phyloP scores from a whole-genome alignment of 805 yeast genomes.

The Spathaspora arborariae region DNA sequence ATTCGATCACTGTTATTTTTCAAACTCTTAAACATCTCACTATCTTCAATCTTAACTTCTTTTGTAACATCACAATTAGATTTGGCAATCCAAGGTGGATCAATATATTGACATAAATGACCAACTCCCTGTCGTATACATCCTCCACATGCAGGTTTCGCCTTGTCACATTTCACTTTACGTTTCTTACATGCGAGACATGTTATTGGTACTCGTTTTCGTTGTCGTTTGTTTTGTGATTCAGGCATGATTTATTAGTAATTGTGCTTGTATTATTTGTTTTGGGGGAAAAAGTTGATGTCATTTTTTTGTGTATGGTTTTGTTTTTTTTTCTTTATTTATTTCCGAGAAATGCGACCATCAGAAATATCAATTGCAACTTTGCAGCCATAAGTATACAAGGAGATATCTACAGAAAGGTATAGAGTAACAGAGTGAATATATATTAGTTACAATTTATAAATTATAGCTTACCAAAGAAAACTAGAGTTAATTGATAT shows the following conservation, averaged over 20 bases:
- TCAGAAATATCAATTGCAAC: too few relatives aligned
- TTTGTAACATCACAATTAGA: background rate
- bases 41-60: conserved; percentile 5
- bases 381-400: too few relatives aligned
- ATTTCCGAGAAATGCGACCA: background rate
- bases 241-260: background rate
- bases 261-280: background rate
- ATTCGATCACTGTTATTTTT: conserved; percentile 17
- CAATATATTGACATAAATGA: conserved; percentile 37
- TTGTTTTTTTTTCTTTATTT: background rate
- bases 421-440: too few relatives aligned
- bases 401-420: too few relatives aligned
- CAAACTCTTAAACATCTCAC: conserved; percentile 16
- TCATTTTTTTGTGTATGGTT: conserved; percentile 2
- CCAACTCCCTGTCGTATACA: conserved; percentile 38
- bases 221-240: conserved; percentile 12
- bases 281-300: too few relatives aligned
- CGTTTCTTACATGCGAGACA: conserved; percentile 39
- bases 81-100: conserved; percentile 42
- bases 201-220: conserved; percentile 38
- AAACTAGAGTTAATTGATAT: background rate
- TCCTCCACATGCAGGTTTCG: conserved; percentile 38
- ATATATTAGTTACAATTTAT: too few relatives aligned
- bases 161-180: conserved; percentile 43
- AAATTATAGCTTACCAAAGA: too few relatives aligned